Evolutionary conservation across 2,329 filamentous ascomycete species (phyloP), one percentile per base, ranked within the genome.

Genomic region (Rutstroemia sp.): DNA sequence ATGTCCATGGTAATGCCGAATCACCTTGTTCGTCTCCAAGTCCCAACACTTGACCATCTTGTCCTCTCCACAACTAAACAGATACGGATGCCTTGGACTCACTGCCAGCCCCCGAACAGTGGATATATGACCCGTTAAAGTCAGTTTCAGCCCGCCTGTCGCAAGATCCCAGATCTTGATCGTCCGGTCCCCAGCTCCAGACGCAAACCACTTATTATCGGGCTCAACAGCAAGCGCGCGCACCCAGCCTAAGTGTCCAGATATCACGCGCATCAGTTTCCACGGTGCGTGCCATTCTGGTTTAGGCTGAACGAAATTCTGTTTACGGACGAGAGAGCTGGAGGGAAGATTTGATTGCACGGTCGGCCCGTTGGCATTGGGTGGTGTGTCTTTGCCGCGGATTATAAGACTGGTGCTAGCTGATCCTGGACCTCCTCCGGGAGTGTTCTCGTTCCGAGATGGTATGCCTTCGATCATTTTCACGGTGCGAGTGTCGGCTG

Each of bases 41-140:
- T 99, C 94, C 94, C 94, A 99, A 75, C 94, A 99, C 74, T 99
- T 99, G 61, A 99, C 94, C 92, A 96, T 96, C 77, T 99, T 99
- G 72, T 99, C 94, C 73, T 99, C 94, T 58, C 90, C 95, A 68
- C 94, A 99, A 10, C 91, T 96, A 73, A 99, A 99, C 9, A 99
- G 80, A 69, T 99, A 99, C 0, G 94, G 95, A 73, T 99, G 94
- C 48, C 94, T 79, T 16, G 92, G 89, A 19, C 90, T 96, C 7
- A 99, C 90, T 0, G 92, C 94, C 49, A 99, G 79, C 2, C 94
- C 94, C 53, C 92, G 85, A 0, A 96, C 92, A 4, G 90, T 95
- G 49, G 90, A 95, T 67, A 96, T 96, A 72, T 96, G 92, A 38
- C 92, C 92, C 1, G 92, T 97, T 59, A 97, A 75, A 0, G 92